Evolutionary conservation across 2,329 filamentous ascomycete species (phyloP).

Genomic region (Calonectria ilicicola): DNA sequence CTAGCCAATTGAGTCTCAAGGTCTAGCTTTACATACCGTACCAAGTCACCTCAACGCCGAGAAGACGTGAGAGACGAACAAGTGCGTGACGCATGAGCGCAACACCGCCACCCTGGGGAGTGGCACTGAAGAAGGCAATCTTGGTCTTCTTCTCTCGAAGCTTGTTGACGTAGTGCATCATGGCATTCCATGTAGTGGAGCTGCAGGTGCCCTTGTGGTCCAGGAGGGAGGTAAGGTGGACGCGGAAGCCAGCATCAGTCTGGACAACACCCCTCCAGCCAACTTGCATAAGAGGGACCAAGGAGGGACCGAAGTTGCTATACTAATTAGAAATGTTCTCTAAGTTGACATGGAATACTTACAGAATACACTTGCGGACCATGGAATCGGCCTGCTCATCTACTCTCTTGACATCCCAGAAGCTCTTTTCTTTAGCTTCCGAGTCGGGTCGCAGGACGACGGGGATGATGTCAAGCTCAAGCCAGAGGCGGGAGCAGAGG

Average conservation of each 20-base stretch:
- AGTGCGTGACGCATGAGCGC: conserved; percentile 85
- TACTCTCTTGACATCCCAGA: conserved; percentile 69
- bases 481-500: conserved; percentile 79
- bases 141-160: conserved; percentile 74
- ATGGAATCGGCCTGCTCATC: conserved; percentile 88
- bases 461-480: conserved; percentile 81
- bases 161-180: conserved; percentile 71
- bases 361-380: conserved; percentile 83
- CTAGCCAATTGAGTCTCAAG: not conserved
- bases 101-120: conserved; percentile 85
- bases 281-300: conserved; percentile 76
- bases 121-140: conserved; percentile 84
- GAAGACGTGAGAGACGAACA: conserved; percentile 74
- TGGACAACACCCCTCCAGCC: conserved; percentile 77
- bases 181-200: conserved; percentile 72
- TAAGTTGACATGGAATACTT: conserved; percentile 44
- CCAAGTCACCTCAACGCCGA: conserved; percentile 80
- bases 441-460: conserved; percentile 69
- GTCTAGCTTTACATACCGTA: conserved; percentile 60
- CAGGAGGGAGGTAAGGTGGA: conserved; percentile 67
- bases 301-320: conserved; percentile 79
- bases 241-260: conserved; percentile 75
- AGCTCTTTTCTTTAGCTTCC: conserved; percentile 54
- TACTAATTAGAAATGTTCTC: not conserved
- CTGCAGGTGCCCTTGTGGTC: conserved; percentile 73